Percentiles rank a stretch among this genome's conserved stretches.
These are phyloP conservation scores for Phoenix dactylifera DNA, from an alignment of 176 grass and related monocot genomes.

Conservation along the genomic window DNA sequence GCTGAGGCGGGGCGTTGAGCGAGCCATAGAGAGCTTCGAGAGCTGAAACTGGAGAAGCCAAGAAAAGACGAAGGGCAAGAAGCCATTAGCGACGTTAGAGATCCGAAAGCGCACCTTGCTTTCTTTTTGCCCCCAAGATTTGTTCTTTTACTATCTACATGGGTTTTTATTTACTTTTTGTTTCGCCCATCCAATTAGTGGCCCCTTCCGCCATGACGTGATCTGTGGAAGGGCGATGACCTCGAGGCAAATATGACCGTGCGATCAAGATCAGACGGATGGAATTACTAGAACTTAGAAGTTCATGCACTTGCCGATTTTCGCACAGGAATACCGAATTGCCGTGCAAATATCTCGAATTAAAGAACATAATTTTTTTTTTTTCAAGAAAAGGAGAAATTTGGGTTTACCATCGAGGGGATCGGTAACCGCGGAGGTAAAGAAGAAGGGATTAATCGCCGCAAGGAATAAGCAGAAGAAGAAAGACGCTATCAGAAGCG, in stretches of 20 bases:
- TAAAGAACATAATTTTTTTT: neutral
- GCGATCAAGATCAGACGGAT: too few species aligned
- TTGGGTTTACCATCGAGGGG: neutral
- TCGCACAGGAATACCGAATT: too few species aligned
- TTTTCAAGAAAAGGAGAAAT: neutral
- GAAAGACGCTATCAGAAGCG: neutral
- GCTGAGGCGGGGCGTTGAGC: constrained; percentile 2
- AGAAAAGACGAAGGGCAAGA: constrained; percentile 4
- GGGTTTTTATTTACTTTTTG: too few species aligned
- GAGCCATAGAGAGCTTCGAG: constrained; percentile 35
- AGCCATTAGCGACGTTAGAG: neutral
- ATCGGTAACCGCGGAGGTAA: neutral
- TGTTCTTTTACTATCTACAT: too few species aligned
- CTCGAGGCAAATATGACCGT: too few species aligned
- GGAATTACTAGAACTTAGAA: too few species aligned
- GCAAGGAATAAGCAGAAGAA: neutral
- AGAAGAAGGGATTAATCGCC: neutral
- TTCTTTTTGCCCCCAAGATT: too few species aligned
- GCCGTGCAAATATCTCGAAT: too few species aligned
- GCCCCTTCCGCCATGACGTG: too few species aligned
- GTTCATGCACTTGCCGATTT: too few species aligned
- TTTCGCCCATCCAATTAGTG: too few species aligned
- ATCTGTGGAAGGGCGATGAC: too few species aligned
- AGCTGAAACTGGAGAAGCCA: constrained; percentile 18
- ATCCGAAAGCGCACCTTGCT: neutral